A percentile compares a stretch with the other conserved stretches of the same genome.
Evolutionary conservation across 2,329 filamentous ascomycete genomes (phyloP).

Genomic region (Ophiostoma perfectum): DNA sequence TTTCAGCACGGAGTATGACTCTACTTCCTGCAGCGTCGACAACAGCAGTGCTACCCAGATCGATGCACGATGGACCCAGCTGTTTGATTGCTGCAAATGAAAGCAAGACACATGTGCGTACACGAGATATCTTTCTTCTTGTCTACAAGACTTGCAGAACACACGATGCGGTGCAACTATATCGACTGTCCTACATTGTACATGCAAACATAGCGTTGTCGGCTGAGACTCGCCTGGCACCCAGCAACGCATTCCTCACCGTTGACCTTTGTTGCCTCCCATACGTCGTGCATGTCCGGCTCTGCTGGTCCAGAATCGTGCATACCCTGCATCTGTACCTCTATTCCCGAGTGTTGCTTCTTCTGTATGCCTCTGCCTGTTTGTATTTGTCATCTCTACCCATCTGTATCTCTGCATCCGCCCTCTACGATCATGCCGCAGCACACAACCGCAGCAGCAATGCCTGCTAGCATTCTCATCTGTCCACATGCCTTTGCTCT

Average conservation of each 20-base stretch:
- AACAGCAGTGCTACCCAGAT: too few species aligned
- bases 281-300: neutral
- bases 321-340: too few species aligned
- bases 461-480: neutral
- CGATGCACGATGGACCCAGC: too few species aligned
- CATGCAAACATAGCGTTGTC: neutral
- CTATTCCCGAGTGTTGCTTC: neutral
- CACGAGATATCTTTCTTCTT: too few species aligned
- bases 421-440: neutral
- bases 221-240: neutral
- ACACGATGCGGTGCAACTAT: neutral
- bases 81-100: too few species aligned
- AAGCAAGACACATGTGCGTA: too few species aligned
- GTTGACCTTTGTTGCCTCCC: neutral
- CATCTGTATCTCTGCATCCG: neutral
- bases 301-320: neutral
- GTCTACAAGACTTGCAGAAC: too few species aligned
- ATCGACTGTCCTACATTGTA: neutral
- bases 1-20: too few species aligned
- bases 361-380: neutral
- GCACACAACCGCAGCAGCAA: neutral
- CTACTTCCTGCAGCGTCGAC: too few species aligned
- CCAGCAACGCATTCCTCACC: conserved; percentile 12
- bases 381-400: neutral
- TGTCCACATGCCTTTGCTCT: neutral